Evolutionary conservation across 73 alveolate species (phyloP), one percentile per base, ranked within the genome.

Genomic region (Paramecium biaurelia): DNA sequence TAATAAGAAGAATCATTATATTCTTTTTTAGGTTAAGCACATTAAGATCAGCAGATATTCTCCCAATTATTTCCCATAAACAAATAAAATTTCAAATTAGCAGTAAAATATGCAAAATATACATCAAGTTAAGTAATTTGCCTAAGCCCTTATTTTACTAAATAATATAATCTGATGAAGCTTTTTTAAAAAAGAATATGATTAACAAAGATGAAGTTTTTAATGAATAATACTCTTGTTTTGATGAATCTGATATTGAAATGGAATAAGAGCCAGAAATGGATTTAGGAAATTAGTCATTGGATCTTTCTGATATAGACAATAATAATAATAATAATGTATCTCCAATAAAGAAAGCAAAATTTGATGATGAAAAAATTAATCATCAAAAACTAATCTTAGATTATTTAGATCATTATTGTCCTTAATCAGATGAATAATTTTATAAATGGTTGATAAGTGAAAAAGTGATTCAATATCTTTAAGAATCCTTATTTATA

Each of bases 161-260:
- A 35, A 72, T 72, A 21, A 72, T 72, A 28, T 21, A 37, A 34
- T 72, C 86, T 72, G 86, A 72, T 72, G 86, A 72, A 6, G 84
- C 41, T 5, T 63, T 63, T 63, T 32, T 63, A 63, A 63, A 63
- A 63, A 63, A 63, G 45, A 63, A 63, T 63, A 30, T 63, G 45
- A 26, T 63, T 24, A 63, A 63, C 28, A 63, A 63, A 32, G 84
- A 63, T 12, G 84, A 63, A 30, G 45, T 63, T 63, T 26, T 32
- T 63, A 63, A 63, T 32, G 84, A 63, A 63, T 12, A 63, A 32
- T 63, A 63, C 24, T 63, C 84, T 4, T 63, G 84, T 63, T 63
- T 63, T 32, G 84, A 63, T 63, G 84, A 63, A 9, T 63, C 84
- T 63, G 84, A 63, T 0, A 63, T 63, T 9, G 84, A 63, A 32